These are phyloP conservation scores for Sarocladiaceae sp. DNA, from an alignment of 2,329 filamentous ascomycete genomes.

Conservation along the genomic window DNA sequence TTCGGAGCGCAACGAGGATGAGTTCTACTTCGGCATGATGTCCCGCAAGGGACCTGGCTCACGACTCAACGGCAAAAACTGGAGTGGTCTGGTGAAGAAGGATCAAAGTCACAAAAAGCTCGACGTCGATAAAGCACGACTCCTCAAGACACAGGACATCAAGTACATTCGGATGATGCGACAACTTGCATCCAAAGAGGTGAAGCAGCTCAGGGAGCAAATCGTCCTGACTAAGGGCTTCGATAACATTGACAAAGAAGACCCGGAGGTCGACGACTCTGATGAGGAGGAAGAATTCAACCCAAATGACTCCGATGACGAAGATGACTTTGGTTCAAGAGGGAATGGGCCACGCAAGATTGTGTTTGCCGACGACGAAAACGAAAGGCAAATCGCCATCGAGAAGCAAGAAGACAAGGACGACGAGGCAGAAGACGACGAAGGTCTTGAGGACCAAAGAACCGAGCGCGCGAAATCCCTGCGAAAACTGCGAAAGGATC, in stretches of 20 bases:
- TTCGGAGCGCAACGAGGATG: constrained; percentile 64
- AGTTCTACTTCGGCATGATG: constrained; percentile 70
- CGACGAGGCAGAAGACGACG: constrained; percentile 17
- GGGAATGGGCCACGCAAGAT: constrained; percentile 41
- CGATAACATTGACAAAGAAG: constrained; percentile 31
- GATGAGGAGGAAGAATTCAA: constrained; percentile 18
- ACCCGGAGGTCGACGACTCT: constrained; percentile 25
- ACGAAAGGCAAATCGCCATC: constrained; percentile 28
- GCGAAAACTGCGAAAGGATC: constrained; percentile 33
- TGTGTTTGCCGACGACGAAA: constrained; percentile 43
- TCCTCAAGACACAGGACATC: constrained; percentile 67
- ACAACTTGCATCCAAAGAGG: constrained; percentile 56
- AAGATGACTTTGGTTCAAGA: constrained; percentile 24
- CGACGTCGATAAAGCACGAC: constrained; percentile 52
- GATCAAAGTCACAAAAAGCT: constrained; percentile 54
- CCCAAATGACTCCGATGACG: constrained; percentile 27
- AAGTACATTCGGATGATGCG: constrained; percentile 61
- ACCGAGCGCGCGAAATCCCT: constrained; percentile 38
- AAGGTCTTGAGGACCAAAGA: constrained; percentile 24
- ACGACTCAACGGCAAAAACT: constrained; percentile 43
- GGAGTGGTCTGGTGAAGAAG: constrained; percentile 52
- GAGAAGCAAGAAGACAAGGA: constrained; percentile 27
- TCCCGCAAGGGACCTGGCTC: constrained; percentile 53
- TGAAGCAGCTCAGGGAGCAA: constrained; percentile 49
- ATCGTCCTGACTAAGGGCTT: constrained; percentile 39